phyloP scores from a whole-genome alignment of 306 rosid genomes.

The Parietaria judaica region DNA sequence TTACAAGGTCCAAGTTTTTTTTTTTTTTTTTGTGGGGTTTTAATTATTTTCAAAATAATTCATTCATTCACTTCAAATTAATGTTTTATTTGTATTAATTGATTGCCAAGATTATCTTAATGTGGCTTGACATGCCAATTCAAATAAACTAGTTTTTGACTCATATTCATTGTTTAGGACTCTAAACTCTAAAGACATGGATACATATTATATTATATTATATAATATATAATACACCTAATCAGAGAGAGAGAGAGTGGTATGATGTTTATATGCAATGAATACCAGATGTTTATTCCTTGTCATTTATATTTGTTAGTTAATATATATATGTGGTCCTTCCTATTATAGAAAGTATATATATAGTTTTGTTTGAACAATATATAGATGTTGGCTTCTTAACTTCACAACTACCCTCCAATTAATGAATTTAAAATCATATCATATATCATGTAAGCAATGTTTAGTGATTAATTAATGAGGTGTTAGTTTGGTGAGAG shows the following conservation, averaged over 20 bases:
- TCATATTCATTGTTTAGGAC: slow-evolving; percentile 7
- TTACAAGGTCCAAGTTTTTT: neutral
- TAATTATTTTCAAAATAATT: neutral
- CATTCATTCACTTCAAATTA: neutral
- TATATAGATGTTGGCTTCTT: slow-evolving; percentile 22
- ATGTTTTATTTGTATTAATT: neutral
- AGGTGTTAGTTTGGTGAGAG: neutral
- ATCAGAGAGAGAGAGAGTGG: too few relatives aligned
- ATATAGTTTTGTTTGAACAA: slow-evolving; percentile 17
- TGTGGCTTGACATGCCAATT: slow-evolving; percentile 13
- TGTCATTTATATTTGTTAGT: neutral
- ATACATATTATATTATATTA: neutral
- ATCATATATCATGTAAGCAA: slow-evolving; percentile 9
- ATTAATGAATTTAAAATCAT: slow-evolving; percentile 12
- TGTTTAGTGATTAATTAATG: slow-evolving; percentile 1
- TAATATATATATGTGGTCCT: slow-evolving; percentile 12
- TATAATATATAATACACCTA: too few relatives aligned
- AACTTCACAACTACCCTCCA: slow-evolving; percentile 30
- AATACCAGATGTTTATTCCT: neutral
- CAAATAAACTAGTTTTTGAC: slow-evolving; percentile 3
- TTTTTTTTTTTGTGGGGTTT: neutral
- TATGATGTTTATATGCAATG: too few relatives aligned
- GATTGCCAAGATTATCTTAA: neutral
- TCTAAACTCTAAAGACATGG: slow-evolving; percentile 9
- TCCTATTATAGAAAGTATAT: neutral